Evolutionary conservation across 139 green algal genomes (phyloP), one percentile per base, ranked within the genome.

Genomic region (Tetraselmis chui): DNA sequence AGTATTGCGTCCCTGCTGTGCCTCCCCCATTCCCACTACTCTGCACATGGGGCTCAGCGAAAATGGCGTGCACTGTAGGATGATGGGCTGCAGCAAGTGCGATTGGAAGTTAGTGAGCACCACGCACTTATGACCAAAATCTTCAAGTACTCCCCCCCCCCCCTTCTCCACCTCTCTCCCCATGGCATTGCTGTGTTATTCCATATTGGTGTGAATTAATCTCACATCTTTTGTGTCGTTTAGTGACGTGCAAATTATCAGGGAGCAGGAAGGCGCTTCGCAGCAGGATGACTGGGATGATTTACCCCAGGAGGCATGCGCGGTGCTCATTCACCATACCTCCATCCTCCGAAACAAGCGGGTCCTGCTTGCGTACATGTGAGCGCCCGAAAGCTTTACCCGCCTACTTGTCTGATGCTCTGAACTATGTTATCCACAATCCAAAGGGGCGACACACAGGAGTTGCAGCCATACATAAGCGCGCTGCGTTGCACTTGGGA

Each of bases 261-360:
- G 80, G 30, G n/a, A 77, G 30, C 76, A 86, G 30, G 81, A 80
- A 23, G 29, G 23, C 18, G 83, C 82, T 0, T 76, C 78, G 24
- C 59, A 81, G 24, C 31, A 84, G 29, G 75, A 75, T 1, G 2
- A 30, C n/a, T 83, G 75, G 23, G 79, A 80, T 30, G 45, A 75
- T 27, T 79, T 83, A 26, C 78, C 83, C 30, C 83, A 86, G 5
- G 84, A 91, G 76, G 86, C 89, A 0, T 83, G 80, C 25, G 87
- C 91, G 78, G 77, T 92, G 25, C 82, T 92, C 31, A 84, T 92
- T 0, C 89, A 92, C 29, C 89, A 92, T 31, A 80, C 79, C 24
- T 74, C 79, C 80, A 92, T 92, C 32, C 84, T 92, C 23, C 80
- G 89, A 28, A 92, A 92, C 84, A 92, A 92, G 80, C 79, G 88